Evolutionary conservation across 176 grass and related monocot genomes (phyloP), one percentile per base, ranked within the genome.

Genomic region (Avena sativa): DNA sequence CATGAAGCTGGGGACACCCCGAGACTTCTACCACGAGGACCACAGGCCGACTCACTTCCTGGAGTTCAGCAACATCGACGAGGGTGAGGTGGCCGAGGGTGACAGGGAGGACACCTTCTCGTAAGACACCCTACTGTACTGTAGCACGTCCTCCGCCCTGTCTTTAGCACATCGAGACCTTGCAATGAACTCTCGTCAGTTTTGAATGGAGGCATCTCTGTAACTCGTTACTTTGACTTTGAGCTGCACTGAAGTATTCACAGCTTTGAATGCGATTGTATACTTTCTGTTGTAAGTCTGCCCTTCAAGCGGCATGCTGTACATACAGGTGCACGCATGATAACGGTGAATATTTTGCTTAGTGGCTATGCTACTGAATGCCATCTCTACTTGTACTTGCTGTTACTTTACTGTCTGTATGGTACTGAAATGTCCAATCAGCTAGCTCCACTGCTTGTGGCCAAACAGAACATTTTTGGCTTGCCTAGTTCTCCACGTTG

Each of bases 61-160:
- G 3, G 97, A 99, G 68, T 96, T 99, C 76, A 99, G 97, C 68
- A 96, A 99, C 81, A 83, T 99, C 0, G 97, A 96, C 12, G 97
- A 99, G 73, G 94, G 97, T 0, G 97, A 96, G 61, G 84, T 78
- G 5, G 90, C 87, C 8, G 92, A 96, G 82, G 97, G 82, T 12
- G 97, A 99, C 49, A 88, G 94, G 68, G 97, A 99, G 80, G 94
- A 99, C 81, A 99, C 75, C 63, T 96, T 96, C 81, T 81, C 89
- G 1, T 99, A 91, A 85, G 38, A 62, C 61, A 28, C 61, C 61
- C 9, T 3, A 9, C 25, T 1, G 44, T 25, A 75, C 25, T 0
- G n/a, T 25, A 75, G 26, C 74, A 76, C 1, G 48, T 3, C 23
- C 49, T 17, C 7, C 8, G 1, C 20, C 49, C 4, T 6, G 8